phyloP scores from a whole-genome alignment of 352 stramenopile genomes.

The Plasmopara viticola region DNA sequence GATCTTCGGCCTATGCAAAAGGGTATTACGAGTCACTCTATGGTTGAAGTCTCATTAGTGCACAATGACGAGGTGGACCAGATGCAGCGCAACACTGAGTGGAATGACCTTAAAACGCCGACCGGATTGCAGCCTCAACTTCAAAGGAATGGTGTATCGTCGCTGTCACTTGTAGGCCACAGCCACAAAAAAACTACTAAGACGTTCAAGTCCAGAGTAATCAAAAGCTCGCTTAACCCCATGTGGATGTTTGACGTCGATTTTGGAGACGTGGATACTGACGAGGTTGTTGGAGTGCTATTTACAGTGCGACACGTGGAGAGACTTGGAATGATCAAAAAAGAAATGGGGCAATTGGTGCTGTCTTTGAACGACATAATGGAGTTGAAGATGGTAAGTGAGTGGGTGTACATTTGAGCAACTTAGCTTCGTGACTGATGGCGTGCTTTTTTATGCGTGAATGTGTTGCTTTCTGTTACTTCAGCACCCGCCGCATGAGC shows the following conservation, averaged over 20 bases:
- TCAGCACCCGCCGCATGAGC: slow-evolving; percentile 52
- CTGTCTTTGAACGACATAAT: slow-evolving; percentile 60
- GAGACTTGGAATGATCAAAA: slow-evolving; percentile 69
- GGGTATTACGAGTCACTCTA: slow-evolving; percentile 57
- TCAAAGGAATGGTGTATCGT: slow-evolving; percentile 18
- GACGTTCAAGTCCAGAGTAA: slow-evolving; percentile 45
- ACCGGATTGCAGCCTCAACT: slow-evolving; percentile 8
- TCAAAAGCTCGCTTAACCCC: slow-evolving; percentile 71
- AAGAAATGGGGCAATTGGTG: slow-evolving; percentile 62
- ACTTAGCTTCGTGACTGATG: too few relatives aligned
- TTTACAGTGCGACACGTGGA: slow-evolving; percentile 65
- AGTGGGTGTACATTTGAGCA: background rate
- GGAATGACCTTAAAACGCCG: slow-evolving; percentile 39
- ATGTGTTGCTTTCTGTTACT: slow-evolving; percentile 1
- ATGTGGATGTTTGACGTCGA: slow-evolving; percentile 81
- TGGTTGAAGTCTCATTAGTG: slow-evolving; percentile 67
- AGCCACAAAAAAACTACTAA: slow-evolving; percentile 31
- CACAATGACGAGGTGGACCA: slow-evolving; percentile 36
- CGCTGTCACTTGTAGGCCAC: slow-evolving; percentile 16
- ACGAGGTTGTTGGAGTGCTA: slow-evolving; percentile 57
- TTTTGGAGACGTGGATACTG: slow-evolving; percentile 68
- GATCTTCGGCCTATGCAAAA: slow-evolving; percentile 63
- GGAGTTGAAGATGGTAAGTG: slow-evolving; percentile 62
- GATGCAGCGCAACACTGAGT: slow-evolving; percentile 26
- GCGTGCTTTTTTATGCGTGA: too few relatives aligned